A percentile compares a stretch with the other conserved stretches of the same genome.
These are phyloP conservation scores for Holtermanniella nyarrowii DNA, from an alignment of 768 basidiomycete species.

Conservation along the genomic window DNA sequence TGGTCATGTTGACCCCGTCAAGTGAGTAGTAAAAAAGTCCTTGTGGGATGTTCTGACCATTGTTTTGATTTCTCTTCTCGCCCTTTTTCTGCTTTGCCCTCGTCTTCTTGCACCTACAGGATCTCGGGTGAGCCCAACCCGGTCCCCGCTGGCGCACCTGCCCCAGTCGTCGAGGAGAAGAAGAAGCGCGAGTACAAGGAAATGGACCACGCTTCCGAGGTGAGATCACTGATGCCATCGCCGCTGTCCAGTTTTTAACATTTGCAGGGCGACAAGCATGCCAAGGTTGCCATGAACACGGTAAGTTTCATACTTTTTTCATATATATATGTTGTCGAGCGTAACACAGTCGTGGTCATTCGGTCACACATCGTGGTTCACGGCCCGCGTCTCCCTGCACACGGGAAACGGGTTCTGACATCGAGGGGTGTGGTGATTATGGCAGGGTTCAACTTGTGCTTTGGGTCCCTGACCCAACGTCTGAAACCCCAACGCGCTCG, in stretches of 20 bases:
- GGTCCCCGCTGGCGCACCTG: background rate
- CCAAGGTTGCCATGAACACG: constrained; percentile 37
- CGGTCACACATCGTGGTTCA: no score
- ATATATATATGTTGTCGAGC: no score
- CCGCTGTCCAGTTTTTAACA: no score
- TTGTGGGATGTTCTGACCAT: constrained; percentile 12
- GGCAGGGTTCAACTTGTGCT: no score
- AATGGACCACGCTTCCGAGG: constrained; percentile 20
- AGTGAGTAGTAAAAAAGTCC: constrained; percentile 26
- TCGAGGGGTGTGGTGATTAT: no score
- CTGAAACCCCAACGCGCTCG: no score
- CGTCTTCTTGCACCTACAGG: background rate
- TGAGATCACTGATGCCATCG: background rate
- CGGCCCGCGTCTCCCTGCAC: no score
- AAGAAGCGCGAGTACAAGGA: constrained; percentile 40
- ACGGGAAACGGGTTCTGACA: no score
- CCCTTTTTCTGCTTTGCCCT: background rate
- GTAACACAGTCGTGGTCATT: no score
- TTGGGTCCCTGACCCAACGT: no score
- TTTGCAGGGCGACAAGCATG: constrained; percentile 29
- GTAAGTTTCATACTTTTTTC: no score
- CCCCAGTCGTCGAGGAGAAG: constrained; percentile 18
- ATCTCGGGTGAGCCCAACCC: background rate
- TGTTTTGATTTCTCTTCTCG: background rate
- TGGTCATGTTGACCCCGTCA: constrained; percentile 30